These are phyloP conservation scores for Amorphotheca resinae DNA, from an alignment of 495 filamentous ascomycete species.

Conservation along the genomic window DNA sequence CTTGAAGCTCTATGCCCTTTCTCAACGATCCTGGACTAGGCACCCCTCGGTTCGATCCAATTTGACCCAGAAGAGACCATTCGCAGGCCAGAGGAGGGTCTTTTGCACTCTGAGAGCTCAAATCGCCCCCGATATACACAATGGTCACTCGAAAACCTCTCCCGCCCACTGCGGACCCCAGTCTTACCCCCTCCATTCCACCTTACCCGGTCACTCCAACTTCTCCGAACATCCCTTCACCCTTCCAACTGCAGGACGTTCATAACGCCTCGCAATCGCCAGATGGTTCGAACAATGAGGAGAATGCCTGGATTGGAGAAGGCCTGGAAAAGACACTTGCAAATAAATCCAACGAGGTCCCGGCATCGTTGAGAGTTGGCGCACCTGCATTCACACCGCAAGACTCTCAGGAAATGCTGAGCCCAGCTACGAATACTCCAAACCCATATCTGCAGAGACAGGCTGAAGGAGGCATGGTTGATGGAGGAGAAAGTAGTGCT, in stretches of 20 bases:
- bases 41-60: too few species aligned
- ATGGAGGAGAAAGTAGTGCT: conserved; percentile 15
- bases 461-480: conserved; percentile 11
- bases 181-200: background rate
- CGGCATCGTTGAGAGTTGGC: conserved; percentile 22
- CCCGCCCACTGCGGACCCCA: conserved; percentile 17
- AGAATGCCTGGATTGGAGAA: conserved; percentile 24
- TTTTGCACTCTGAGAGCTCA: too few species aligned
- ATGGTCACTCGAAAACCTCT: conserved; percentile 33
- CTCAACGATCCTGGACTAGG: too few species aligned
- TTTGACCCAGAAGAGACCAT: too few species aligned
- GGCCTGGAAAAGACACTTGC: conserved; percentile 7
- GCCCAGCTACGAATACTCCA: conserved; percentile 22
- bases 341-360: conserved; percentile 12
- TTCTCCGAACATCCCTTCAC: conserved; percentile 19
- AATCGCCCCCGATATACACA: too few species aligned
- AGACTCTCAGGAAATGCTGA: conserved; percentile 12
- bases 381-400: conserved; percentile 14
- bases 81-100: too few species aligned
- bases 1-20: too few species aligned
- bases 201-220: conserved; percentile 19
- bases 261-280: conserved; percentile 24
- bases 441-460: conserved; percentile 41
- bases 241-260: conserved; percentile 23
- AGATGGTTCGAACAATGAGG: conserved; percentile 24